Percentiles rank a stretch among this genome's conserved stretches.
Evolutionary conservation across 1,284 basidiomycete genomes (phyloP).

Genomic region (Ceratobasidium sp.): DNA sequence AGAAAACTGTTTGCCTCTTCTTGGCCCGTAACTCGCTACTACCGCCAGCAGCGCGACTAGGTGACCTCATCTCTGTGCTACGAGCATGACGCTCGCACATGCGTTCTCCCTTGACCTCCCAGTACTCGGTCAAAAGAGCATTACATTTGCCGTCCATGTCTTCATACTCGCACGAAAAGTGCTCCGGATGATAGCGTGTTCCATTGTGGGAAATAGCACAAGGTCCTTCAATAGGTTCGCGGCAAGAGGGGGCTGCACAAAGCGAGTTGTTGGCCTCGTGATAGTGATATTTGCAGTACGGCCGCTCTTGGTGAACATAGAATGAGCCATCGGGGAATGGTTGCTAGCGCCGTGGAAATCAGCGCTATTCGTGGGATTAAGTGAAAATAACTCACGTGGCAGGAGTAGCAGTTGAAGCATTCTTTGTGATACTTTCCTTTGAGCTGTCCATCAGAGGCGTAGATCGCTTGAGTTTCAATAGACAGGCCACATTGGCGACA

Average conservation of each 20-base stretch:
- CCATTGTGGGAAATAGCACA: slow-evolving; percentile 83
- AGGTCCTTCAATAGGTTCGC: slow-evolving; percentile 87
- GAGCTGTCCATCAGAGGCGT: slow-evolving; percentile 86
- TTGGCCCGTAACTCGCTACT: not conserved
- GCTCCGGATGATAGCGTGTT: slow-evolving; percentile 83
- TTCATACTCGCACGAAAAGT: slow-evolving; percentile 63
- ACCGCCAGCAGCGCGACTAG: not conserved
- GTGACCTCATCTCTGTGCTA: slow-evolving; percentile 42
- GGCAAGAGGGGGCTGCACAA: slow-evolving; percentile 77
- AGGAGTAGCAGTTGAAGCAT: slow-evolving; percentile 85
- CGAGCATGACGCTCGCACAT: slow-evolving; percentile 82
- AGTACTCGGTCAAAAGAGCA: slow-evolving; percentile 76
- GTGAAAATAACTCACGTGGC: slow-evolving; percentile 63
- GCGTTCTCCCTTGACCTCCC: slow-evolving; percentile 75
- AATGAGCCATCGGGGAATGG: slow-evolving; percentile 88
- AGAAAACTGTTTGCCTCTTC: slow-evolving; percentile 28
- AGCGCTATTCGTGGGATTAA: slow-evolving; percentile 18
- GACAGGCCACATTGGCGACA: slow-evolving; percentile 82
- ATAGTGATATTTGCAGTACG: slow-evolving; percentile 88
- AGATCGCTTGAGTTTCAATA: slow-evolving; percentile 91
- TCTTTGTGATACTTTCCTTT: slow-evolving; percentile 91
- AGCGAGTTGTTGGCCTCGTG: slow-evolving; percentile 88
- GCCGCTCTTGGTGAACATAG: slow-evolving; percentile 86
- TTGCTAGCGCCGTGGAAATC: slow-evolving; percentile 57
- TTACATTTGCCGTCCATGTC: slow-evolving; percentile 53